These are phyloP conservation scores for Voacanga thouarsii DNA, from an alignment of 257 asterid species.

Conservation along the genomic window DNA sequence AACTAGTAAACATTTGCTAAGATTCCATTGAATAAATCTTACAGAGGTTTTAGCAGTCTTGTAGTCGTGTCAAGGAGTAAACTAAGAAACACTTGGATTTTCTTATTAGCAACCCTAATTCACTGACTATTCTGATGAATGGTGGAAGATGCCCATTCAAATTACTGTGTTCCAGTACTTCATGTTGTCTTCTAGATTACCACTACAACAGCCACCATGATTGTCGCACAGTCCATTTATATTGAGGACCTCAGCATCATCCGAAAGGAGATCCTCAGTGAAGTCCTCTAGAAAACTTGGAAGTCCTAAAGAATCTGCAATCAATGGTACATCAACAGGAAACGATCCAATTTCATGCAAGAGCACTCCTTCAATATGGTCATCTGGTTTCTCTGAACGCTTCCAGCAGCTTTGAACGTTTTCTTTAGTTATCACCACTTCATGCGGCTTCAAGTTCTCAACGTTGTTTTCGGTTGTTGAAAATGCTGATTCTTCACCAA, in stretches of 20 bases:
- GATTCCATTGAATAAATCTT: background rate
- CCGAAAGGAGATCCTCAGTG: background rate
- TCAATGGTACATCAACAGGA: background rate
- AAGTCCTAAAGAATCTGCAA: background rate
- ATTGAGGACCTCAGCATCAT: background rate
- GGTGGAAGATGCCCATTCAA: background rate
- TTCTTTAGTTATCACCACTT: background rate
- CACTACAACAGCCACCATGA: background rate
- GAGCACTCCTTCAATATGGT: background rate
- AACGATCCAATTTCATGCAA: constrained; percentile 5
- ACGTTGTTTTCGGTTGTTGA: no score
- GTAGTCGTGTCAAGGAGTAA: no score
- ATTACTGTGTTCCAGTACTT: constrained; percentile 22
- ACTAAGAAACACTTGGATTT: background rate
- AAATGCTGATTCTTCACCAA: background rate
- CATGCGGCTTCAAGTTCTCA: background rate
- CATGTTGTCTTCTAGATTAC: constrained; percentile 25
- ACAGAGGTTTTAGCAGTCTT: no score
- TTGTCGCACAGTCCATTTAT: background rate
- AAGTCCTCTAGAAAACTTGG: constrained; percentile 11
- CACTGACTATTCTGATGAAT: background rate
- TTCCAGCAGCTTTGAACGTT: background rate
- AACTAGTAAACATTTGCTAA: background rate
- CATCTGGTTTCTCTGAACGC: background rate
- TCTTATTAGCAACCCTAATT: background rate